These are phyloP conservation scores for Wickerhamiella azymoides DNA, from an alignment of 805 yeast species.

Conservation along the genomic window DNA sequence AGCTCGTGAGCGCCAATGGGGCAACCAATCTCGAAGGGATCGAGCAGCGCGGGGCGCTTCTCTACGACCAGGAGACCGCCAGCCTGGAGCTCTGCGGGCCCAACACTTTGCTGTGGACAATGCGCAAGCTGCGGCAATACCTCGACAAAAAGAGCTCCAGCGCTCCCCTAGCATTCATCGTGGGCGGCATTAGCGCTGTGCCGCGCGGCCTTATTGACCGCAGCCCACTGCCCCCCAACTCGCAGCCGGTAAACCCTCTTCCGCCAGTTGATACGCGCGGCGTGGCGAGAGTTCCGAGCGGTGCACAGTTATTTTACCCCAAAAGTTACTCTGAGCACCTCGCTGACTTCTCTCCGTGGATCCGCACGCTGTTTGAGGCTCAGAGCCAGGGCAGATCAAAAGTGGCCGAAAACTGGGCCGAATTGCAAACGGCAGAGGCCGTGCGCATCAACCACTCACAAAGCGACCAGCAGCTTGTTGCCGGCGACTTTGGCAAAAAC, in stretches of 20 bases:
- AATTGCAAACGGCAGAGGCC: constrained; percentile 57
- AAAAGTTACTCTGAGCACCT: constrained; percentile 8
- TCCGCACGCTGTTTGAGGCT: constrained; percentile 27
- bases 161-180: constrained; percentile 12
- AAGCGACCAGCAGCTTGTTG: constrained; percentile 23
- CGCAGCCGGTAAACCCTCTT: constrained; percentile 5
- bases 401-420: constrained; percentile 42
- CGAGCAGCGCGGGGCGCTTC: constrained; percentile 24
- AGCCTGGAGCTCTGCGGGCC: constrained; percentile 12
- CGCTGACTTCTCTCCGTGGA: constrained; percentile 41
- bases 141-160: constrained; percentile 8
- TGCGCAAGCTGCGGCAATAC: constrained; percentile 21
- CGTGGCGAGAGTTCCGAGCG: neutral
- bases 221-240: neutral
- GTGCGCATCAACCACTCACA: constrained; percentile 42
- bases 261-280: constrained; percentile 7
- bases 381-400: constrained; percentile 28
- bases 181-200: constrained; percentile 14
- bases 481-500: constrained; percentile 76
- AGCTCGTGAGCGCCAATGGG: constrained; percentile 26
- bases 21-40: constrained; percentile 18
- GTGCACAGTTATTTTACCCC: constrained; percentile 9
- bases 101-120: constrained; percentile 18
- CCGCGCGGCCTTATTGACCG: constrained; percentile 1
- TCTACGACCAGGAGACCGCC: constrained; percentile 34